Evolutionary conservation across 306 rosid genomes (phyloP).

Genomic region (Hippophae rhamnoides): DNA sequence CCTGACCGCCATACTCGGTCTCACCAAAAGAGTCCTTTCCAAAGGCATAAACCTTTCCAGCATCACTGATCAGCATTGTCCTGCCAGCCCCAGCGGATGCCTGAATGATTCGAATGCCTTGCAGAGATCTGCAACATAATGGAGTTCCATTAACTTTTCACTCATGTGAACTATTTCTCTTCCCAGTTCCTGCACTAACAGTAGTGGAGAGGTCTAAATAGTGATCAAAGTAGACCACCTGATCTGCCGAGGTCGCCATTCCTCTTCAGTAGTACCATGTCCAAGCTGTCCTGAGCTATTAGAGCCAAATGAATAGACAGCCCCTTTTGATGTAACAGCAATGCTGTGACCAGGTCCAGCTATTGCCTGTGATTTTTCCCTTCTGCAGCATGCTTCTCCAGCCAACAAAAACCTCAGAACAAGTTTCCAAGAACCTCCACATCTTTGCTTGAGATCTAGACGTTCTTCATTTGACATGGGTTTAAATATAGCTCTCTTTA

Average conservation of each 20-base stretch:
- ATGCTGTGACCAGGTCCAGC: conserved; percentile 99
- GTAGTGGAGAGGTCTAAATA: conserved; percentile 2
- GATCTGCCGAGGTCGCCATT: conserved; percentile 69
- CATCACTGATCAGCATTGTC: conserved; percentile 88
- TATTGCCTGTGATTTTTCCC: conserved; percentile 85
- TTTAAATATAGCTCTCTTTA: conserved; percentile 79
- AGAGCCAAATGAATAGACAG: conserved; percentile 78
- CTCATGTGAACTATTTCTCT: conserved; percentile 31
- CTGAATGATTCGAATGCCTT: conserved; percentile 77
- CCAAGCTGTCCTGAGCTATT: conserved; percentile 95
- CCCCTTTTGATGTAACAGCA: conserved; percentile 75
- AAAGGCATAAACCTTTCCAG: conserved; percentile 69
- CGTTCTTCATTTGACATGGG: conserved; percentile 64
- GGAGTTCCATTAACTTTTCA: conserved; percentile 39
- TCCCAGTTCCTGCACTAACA: conserved; percentile 26
- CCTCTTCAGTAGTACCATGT: conserved; percentile 66
- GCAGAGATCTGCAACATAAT: conserved; percentile 74
- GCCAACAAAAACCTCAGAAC: conserved; percentile 82
- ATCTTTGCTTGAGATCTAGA: conserved; percentile 57
- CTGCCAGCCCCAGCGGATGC: conserved; percentile 87
- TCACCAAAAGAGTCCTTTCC: conserved; percentile 91
- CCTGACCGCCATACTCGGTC: conserved; percentile 62
- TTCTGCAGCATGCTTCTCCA: conserved; percentile 82
- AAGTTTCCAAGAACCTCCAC: conserved; percentile 96
- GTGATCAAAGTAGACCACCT: conserved; percentile 43